Evolutionary conservation across 2,329 filamentous ascomycete species (phyloP).

Genomic region (Aspergillus thermomutatus): DNA sequence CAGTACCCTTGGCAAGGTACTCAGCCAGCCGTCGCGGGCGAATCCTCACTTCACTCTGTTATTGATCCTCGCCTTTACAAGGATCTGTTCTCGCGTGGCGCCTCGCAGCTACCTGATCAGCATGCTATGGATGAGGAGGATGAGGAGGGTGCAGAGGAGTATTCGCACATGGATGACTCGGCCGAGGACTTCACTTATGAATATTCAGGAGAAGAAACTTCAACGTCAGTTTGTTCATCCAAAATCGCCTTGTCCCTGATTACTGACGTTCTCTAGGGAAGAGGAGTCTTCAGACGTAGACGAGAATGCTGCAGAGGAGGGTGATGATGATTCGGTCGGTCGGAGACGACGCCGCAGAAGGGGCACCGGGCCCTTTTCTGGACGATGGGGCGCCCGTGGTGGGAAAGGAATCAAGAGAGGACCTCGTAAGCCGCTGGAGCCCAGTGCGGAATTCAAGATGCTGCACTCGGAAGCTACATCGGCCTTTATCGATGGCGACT

Average conservation of each 20-base stretch:
- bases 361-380: conserved; percentile 32
- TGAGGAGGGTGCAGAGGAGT: conserved; percentile 8
- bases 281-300: conserved; percentile 20
- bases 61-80: conserved; percentile 34
- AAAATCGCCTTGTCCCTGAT: background rate
- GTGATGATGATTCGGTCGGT: conserved; percentile 20
- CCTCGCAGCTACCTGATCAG: conserved; percentile 12
- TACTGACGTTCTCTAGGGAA: conserved; percentile 19
- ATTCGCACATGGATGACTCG: conserved; percentile 9
- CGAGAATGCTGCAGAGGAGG: conserved; percentile 16
- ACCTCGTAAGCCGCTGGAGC: conserved; percentile 45
- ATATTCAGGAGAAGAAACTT: conserved; percentile 22
- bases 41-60: conserved; percentile 20
- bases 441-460: conserved; percentile 47
- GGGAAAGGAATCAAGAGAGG: conserved; percentile 46
- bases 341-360: conserved; percentile 29
- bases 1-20: conserved; percentile 33
- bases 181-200: conserved; percentile 26
- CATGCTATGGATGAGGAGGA: conserved; percentile 6
- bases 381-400: conserved; percentile 39
- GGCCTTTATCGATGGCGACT: conserved; percentile 48
- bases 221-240: conserved; percentile 19
- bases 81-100: conserved; percentile 16
- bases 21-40: conserved; percentile 12
- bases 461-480: conserved; percentile 47